Evolutionary conservation across 768 basidiomycete genomes (phyloP), one percentile per base, ranked within the genome.

Genomic region (Stropharia rugosoannulata): DNA sequence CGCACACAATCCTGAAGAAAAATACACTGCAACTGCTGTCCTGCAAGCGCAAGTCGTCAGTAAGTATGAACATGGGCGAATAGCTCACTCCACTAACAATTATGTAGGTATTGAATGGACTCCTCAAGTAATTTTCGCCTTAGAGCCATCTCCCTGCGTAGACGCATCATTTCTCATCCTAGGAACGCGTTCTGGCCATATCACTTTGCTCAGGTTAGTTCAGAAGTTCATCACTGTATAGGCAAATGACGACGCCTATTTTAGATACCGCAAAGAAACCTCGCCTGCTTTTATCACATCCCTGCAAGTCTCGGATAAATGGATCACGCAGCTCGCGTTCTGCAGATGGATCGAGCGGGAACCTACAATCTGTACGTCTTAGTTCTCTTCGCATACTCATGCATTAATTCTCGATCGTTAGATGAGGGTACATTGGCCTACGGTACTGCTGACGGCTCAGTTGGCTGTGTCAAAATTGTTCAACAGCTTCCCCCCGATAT

Each of bases 91-190:
- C 22, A 49, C 16, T 18, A 7, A 19, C 13, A 18, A 9, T 8
- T 11, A 13, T 44, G 12, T 60, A 92, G 90, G 86, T 63, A 80
- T 89, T 32, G 73, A 77, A 12, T 93, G 90, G 90, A 86, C 90
- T 3, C 58, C 68, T 27, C 85, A 87, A 65, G 74, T 82, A 1
- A 70, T 82, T 54, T 89, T 88, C 69, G 76, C 75, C 10, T 57
- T 80, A 9, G 63, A 60, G 11, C 86, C 88, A 2, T 65, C 73
- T 8, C 80, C 82, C 0, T 48, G 66, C 19, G 47, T 80, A 3
- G 82, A 90, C 56, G 80, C 77, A 2, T 92, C 90, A 3, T 67
- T 91, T 0, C 78, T 93, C 4, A 77, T 87, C n/a, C 68, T 82
- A 3, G 91, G 89, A 3, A 89, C 73, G 60, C 76, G 89, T 19